Evolutionary conservation across 2,329 filamentous ascomycete species (phyloP).

Genomic region (Fonsecaea erecta): DNA sequence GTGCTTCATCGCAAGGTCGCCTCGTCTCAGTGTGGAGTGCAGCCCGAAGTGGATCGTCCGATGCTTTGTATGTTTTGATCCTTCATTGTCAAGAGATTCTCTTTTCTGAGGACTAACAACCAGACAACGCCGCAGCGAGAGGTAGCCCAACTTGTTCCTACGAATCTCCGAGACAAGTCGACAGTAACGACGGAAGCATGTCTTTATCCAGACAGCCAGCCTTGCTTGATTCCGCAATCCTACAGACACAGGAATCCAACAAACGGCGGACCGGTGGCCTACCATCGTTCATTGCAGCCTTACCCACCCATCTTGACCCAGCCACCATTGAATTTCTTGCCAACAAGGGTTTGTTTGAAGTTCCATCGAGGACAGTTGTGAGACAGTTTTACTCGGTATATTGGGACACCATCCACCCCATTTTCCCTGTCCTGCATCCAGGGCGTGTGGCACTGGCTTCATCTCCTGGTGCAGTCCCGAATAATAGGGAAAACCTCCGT

Average conservation of each 20-base stretch:
- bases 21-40: background rate
- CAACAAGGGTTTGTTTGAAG: background rate
- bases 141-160: background rate
- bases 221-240: background rate
- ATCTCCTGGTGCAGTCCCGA: background rate
- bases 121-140: background rate
- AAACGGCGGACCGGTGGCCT: background rate
- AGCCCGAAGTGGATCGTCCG: background rate
- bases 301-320: background rate
- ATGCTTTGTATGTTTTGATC: background rate
- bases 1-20: background rate
- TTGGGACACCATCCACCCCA: background rate
- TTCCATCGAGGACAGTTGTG: background rate
- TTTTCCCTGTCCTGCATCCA: background rate
- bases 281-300: background rate
- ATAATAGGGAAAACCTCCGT: background rate
- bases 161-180: background rate
- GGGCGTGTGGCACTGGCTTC: background rate
- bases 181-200: background rate
- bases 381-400: background rate
- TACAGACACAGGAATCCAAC: background rate
- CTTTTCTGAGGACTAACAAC: background rate
- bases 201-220: background rate
- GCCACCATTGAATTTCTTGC: background rate
- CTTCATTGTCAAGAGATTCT: background rate